Percentiles rank a stretch among this genome's conserved stretches.
These are phyloP conservation scores for Quercus wislizeni DNA, from an alignment of 306 rosid genomes.

Conservation along the genomic window DNA sequence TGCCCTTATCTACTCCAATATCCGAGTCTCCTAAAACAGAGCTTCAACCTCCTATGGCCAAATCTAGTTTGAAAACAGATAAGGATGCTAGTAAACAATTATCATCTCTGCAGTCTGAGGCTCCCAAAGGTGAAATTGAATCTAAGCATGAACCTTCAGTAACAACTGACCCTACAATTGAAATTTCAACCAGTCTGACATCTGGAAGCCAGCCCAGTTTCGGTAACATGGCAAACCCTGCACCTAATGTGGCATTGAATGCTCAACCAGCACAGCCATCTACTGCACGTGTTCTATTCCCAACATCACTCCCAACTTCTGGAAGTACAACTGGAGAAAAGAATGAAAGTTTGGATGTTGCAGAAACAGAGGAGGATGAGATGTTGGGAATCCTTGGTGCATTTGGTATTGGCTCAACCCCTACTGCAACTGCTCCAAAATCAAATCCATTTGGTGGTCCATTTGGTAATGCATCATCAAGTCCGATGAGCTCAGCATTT, in stretches of 20 bases:
- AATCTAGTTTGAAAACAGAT: conserved; percentile 33
- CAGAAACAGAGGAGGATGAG: conserved; percentile 59
- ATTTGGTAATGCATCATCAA: conserved; percentile 47
- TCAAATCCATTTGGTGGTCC: conserved; percentile 76
- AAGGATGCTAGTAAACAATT: conserved; percentile 30
- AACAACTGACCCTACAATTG: conserved; percentile 20
- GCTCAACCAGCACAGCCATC: conserved; percentile 43
- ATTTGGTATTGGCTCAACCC: conserved; percentile 53
- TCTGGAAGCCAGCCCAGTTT: conserved; percentile 25
- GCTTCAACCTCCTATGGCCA: conserved; percentile 18
- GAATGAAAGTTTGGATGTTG: conserved; percentile 43
- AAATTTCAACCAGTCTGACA: conserved; percentile 20
- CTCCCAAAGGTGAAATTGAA: conserved; percentile 33
- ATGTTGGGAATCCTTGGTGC: conserved; percentile 73
- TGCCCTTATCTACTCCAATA: conserved; percentile 23
- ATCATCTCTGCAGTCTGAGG: conserved; percentile 24
- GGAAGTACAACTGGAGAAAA: conserved; percentile 35
- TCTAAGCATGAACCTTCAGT: conserved; percentile 34
- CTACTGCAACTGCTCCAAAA: conserved; percentile 54
- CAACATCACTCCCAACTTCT: conserved; percentile 37
- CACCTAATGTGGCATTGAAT: conserved; percentile 19
- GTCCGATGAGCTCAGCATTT: conserved; percentile 33
- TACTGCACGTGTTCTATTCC: conserved; percentile 38
- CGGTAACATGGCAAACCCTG: conserved; percentile 22
- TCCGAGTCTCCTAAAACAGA: conserved; percentile 38